phyloP scores from a whole-genome alignment of 192 early-diverging fungal genomes.

The Coemansia sp. region DNA sequence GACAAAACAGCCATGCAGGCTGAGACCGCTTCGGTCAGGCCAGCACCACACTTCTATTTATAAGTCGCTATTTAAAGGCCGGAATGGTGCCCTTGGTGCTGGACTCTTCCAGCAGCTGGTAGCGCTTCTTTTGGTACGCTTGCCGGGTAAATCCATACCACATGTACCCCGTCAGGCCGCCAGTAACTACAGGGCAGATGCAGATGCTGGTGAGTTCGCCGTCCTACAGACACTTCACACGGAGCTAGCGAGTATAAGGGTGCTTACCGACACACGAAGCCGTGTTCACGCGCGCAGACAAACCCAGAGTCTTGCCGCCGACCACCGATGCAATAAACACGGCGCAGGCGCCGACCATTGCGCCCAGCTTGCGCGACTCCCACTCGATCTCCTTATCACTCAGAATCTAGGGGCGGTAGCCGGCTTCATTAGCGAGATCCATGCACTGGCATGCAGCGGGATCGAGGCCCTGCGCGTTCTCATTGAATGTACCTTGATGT shows the following conservation, averaged over 20 bases:
- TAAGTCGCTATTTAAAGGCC: conserved; percentile 1
- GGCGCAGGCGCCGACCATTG: conserved; percentile 30
- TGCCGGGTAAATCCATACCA: conserved; percentile 46
- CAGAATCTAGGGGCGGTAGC: conserved; percentile 25
- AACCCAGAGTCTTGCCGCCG: conserved; percentile 29
- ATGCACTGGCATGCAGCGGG: background rate
- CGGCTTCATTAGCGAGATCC: background rate
- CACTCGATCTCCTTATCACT: conserved; percentile 33
- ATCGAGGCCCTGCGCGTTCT: too few species aligned
- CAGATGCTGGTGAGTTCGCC: too few species aligned
- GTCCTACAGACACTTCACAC: background rate
- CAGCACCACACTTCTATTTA: conserved; percentile 2
- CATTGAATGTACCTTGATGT: background rate
- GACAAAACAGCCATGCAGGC: too few species aligned
- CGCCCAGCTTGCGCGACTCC: conserved; percentile 47
- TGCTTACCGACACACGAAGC: conserved; percentile 31
- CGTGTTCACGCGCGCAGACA: conserved; percentile 21
- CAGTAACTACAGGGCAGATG: conserved; percentile 25
- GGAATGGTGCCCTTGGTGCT: conserved; percentile 19
- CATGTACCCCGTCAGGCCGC: conserved; percentile 45
- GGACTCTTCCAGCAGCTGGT: conserved; percentile 20
- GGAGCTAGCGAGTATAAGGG: background rate
- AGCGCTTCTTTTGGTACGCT: conserved; percentile 42
- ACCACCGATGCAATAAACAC: conserved; percentile 39
- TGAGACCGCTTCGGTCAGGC: background rate